Evolutionary conservation across 148 eudicot species (phyloP).

Genomic region (Cornus kousa): DNA sequence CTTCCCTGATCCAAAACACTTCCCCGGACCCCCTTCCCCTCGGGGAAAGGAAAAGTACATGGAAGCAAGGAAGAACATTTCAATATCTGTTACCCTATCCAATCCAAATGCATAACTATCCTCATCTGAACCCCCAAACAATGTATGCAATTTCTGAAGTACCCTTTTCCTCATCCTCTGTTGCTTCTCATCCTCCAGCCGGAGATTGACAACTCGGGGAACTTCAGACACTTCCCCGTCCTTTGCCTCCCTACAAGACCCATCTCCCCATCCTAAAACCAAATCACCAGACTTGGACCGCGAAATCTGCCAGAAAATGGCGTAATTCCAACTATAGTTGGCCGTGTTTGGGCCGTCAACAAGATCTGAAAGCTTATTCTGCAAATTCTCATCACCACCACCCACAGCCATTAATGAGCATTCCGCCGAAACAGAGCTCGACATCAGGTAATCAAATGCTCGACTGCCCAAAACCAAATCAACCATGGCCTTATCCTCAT

Average conservation of each 20-base stretch:
- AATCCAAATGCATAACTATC: conserved; percentile 67
- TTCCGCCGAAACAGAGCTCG: conserved; percentile 55
- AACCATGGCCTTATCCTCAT: conserved; percentile 73
- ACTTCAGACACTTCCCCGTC: conserved; percentile 65
- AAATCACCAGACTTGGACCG: conserved; percentile 69
- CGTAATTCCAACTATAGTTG: conserved; percentile 90
- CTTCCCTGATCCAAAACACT: conserved; percentile 58
- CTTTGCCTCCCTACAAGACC: conserved; percentile 84
- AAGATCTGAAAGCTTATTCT: conserved; percentile 76
- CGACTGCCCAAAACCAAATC: conserved; percentile 55
- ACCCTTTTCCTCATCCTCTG: conserved; percentile 83
- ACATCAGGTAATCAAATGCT: conserved; percentile 65
- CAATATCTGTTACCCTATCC: conserved; percentile 82
- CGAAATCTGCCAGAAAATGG: conserved; percentile 86
- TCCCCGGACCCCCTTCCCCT: conserved; percentile 78
- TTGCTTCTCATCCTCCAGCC: conserved; percentile 64
- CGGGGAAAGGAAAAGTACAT: conserved; percentile 83
- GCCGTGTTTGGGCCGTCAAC: conserved; percentile 58
- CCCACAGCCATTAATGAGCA: conserved; percentile 55
- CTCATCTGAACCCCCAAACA: conserved; percentile 78
- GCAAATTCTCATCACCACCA: conserved; percentile 60
- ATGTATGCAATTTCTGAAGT: conserved; percentile 64
- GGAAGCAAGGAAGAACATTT: conserved; percentile 84
- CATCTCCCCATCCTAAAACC: conserved; percentile 95
- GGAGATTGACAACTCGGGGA: conserved; percentile 31